Conservation (phyloP, 177 flowering plant species). For the Vitis hybrid region DNA sequence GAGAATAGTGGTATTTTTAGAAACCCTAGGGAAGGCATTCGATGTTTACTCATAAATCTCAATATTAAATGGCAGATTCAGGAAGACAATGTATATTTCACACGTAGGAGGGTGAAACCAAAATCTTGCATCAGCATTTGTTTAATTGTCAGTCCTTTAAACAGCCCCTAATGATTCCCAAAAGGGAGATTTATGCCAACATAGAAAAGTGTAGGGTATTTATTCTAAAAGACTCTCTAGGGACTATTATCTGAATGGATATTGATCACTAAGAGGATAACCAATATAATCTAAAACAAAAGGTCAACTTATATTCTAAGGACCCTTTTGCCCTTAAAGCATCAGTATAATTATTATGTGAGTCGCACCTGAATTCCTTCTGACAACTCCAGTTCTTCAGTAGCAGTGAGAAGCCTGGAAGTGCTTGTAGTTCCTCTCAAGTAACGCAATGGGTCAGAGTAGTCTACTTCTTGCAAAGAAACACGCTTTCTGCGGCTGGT, state of each 20-base stretch:
- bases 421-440: conserved; percentile 61
- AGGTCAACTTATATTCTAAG: too few relatives aligned
- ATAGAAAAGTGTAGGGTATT: neutral
- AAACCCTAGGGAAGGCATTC: neutral
- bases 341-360: neutral
- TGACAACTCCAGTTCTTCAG: conserved; percentile 73
- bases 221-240: neutral
- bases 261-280: neutral
- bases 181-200: neutral
- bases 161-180: neutral
- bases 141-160: neutral
- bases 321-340: too few relatives aligned
- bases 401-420: conserved; percentile 72
- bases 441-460: conserved; percentile 72
- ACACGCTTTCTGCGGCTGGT: conserved; percentile 55
- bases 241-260: neutral
- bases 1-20: neutral
- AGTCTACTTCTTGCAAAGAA: conserved; percentile 59
- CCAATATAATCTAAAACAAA: neutral
- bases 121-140: neutral
- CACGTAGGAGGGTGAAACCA: neutral
- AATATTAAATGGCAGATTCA: neutral
- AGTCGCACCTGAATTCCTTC: conserved; percentile 79
- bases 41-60: neutral
- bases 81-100: neutral